Percentiles rank a stretch among this genome's conserved stretches.
phyloP scores from a whole-genome alignment of 1,284 basidiomycete genomes.

The Austroboletus niveus region DNA sequence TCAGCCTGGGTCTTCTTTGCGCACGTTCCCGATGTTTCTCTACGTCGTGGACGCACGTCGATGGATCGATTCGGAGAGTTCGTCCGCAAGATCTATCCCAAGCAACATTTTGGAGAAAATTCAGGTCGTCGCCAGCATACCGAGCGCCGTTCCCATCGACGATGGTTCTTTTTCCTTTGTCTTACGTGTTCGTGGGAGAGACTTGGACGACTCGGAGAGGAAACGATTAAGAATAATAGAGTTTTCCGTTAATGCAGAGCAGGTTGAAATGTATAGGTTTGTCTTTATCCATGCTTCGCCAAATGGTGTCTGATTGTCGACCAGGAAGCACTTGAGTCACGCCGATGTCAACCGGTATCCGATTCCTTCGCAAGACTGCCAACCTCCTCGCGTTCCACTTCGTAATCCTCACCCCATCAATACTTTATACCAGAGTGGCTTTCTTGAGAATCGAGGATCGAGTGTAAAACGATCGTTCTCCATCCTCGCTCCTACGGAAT shows the following conservation, averaged over 20 bases:
- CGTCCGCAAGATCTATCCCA: conserved; percentile 39
- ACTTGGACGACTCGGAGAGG: conserved; percentile 45
- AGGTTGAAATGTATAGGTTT: conserved; percentile 65
- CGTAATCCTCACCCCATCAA: conserved; percentile 51
- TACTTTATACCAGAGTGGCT: conserved; percentile 52
- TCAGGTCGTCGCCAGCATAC: conserved; percentile 59
- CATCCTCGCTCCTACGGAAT: conserved; percentile 45
- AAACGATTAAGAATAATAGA: conserved; percentile 52
- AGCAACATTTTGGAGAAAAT: conserved; percentile 55
- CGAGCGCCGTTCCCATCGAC: conserved; percentile 49
- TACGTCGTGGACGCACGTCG: conserved; percentile 28
- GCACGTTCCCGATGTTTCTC: conserved; percentile 22
- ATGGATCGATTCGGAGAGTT: conserved; percentile 6
- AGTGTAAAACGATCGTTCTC: conserved; percentile 47
- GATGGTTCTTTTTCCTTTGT: conserved; percentile 49
- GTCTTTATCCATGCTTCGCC: conserved; percentile 20
- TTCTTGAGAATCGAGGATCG: conserved; percentile 34
- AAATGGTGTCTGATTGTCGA: conserved; percentile 7
- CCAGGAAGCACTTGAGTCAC: conserved; percentile 40
- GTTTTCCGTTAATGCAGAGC: conserved; percentile 55
- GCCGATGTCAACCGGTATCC: conserved; percentile 49
- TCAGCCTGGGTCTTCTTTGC: conserved; percentile 29
- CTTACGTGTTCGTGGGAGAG: conserved; percentile 58
- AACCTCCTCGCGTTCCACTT: conserved; percentile 63
- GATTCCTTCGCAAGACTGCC: conserved; percentile 49